phyloP scores from a whole-genome alignment of 331 rosid species.

The Malus hybrid region DNA sequence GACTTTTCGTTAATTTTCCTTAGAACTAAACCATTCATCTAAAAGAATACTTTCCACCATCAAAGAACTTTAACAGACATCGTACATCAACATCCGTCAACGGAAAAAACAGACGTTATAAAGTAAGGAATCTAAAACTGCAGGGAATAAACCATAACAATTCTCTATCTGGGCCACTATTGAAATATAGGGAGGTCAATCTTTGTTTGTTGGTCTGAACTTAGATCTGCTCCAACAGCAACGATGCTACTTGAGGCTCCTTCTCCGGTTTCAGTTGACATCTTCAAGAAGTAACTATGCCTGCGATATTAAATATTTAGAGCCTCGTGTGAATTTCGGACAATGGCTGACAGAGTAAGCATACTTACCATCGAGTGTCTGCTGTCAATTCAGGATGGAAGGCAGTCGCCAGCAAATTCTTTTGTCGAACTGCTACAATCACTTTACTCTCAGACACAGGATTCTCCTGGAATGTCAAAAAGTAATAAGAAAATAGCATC shows the following conservation, averaged over 20 bases:
- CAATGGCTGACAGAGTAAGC: conserved; percentile 1
- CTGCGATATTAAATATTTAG: conserved; percentile 37
- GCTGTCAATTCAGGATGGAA: conserved; percentile 97
- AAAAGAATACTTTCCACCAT: too few relatives aligned
- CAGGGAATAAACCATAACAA: background rate
- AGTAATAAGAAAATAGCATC: background rate
- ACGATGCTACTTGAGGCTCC: conserved; percentile 53
- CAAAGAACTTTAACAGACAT: too few relatives aligned
- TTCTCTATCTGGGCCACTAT: conserved; percentile 5
- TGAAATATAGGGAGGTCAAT: conserved; percentile 46
- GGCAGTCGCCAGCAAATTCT: conserved; percentile 82
- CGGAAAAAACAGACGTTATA: too few relatives aligned
- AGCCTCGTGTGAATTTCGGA: background rate
- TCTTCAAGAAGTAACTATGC: conserved; percentile 92
- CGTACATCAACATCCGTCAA: too few relatives aligned
- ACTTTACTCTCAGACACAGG: conserved; percentile 42
- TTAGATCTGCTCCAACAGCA: conserved; percentile 18
- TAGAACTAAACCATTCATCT: too few relatives aligned
- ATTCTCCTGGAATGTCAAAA: conserved; percentile 46
- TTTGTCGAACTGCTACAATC: conserved; percentile 87
- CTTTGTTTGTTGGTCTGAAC: conserved; percentile 12
- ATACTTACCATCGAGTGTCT: conserved; percentile 72
- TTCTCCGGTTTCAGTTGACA: conserved; percentile 45
- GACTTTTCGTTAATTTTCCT: too few relatives aligned
- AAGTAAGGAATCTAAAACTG: background rate